A percentile compares a stretch with the other conserved stretches of the same genome.
phyloP scores from a whole-genome alignment of 1,284 basidiomycete species.

The Fomitopsis betulina region DNA sequence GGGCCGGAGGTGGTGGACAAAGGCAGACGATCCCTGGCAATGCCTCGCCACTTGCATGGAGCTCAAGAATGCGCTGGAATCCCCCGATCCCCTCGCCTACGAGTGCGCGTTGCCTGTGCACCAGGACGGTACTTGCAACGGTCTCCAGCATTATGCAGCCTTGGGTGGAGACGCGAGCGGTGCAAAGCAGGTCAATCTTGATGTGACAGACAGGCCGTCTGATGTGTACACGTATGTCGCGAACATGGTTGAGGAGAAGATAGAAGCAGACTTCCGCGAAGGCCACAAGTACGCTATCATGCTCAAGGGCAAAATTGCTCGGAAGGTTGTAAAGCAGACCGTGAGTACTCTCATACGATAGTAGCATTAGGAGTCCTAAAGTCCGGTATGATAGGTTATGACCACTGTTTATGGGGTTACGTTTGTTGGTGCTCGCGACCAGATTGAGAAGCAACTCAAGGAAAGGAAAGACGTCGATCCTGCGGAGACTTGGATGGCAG shows the following conservation, averaged over 20 bases:
- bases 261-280: slow-evolving; percentile 44
- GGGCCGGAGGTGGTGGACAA: slow-evolving; percentile 84
- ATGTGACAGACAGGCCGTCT: slow-evolving; percentile 81
- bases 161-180: slow-evolving; percentile 91
- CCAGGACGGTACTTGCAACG: slow-evolving; percentile 99
- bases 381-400: slow-evolving; percentile 67
- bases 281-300: slow-evolving; percentile 58
- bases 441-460: slow-evolving; percentile 88
- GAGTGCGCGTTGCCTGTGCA: slow-evolving; percentile 86
- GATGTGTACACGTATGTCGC: slow-evolving; percentile 98
- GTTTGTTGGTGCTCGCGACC: slow-evolving; percentile 91
- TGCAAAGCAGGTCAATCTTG: slow-evolving; percentile 91
- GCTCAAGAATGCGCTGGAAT: slow-evolving; percentile 73
- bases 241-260: slow-evolving; percentile 63
- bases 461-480: slow-evolving; percentile 72
- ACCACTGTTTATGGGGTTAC: slow-evolving; percentile 99
- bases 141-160: slow-evolving; percentile 97
- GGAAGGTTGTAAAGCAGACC: slow-evolving; percentile 99
- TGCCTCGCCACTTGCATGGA: slow-evolving; percentile 93
- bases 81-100: slow-evolving; percentile 69
- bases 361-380: not conserved
- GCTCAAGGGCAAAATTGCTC: slow-evolving; percentile 77
- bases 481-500: slow-evolving; percentile 73
- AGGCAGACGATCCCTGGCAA: slow-evolving; percentile 97
- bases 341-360: slow-evolving; percentile 35